These are phyloP conservation scores for Diplotaxis tenuifolia DNA, from an alignment of 345 rosid species.

Conservation along the genomic window DNA sequence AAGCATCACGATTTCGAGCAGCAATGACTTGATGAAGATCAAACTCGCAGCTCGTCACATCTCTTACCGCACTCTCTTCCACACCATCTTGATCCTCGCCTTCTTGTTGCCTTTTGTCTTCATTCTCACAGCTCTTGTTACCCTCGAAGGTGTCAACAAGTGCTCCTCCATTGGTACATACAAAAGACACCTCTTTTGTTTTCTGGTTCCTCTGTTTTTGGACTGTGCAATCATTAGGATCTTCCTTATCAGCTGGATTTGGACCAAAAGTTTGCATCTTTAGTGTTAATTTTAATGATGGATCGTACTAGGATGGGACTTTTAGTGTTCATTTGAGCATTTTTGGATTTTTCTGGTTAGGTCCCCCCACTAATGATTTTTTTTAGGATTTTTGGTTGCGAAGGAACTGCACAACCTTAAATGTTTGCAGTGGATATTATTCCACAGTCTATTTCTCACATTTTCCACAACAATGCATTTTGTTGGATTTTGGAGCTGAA, in stretches of 20 bases:
- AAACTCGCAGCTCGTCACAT: constrained; percentile 99
- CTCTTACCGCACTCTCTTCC: constrained; percentile 94
- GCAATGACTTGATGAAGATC: constrained; percentile 99
- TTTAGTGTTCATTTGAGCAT: neutral
- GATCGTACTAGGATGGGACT: no score
- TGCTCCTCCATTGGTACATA: constrained; percentile 93
- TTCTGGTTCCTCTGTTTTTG: neutral
- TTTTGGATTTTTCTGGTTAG: constrained; percentile 27
- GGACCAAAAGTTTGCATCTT: neutral
- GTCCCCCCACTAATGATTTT: constrained; percentile 33
- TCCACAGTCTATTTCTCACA: neutral
- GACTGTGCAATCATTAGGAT: neutral
- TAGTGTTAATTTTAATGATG: neutral
- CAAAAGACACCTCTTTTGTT: neutral
- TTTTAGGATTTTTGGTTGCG: no score
- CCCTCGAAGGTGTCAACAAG: constrained; percentile 99
- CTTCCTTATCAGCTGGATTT: neutral
- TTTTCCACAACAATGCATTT: constrained; percentile 13
- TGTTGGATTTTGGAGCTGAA: constrained; percentile 28
- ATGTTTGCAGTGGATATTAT: neutral
- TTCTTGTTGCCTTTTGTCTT: constrained; percentile 97
- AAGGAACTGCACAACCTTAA: no score
- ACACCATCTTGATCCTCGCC: constrained; percentile 91
- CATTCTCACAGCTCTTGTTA: constrained; percentile 95
- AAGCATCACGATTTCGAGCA: constrained; percentile 97